Base-by-base conservation (phyloP, 805 yeast species). In the Starmerella vitae region DNA sequence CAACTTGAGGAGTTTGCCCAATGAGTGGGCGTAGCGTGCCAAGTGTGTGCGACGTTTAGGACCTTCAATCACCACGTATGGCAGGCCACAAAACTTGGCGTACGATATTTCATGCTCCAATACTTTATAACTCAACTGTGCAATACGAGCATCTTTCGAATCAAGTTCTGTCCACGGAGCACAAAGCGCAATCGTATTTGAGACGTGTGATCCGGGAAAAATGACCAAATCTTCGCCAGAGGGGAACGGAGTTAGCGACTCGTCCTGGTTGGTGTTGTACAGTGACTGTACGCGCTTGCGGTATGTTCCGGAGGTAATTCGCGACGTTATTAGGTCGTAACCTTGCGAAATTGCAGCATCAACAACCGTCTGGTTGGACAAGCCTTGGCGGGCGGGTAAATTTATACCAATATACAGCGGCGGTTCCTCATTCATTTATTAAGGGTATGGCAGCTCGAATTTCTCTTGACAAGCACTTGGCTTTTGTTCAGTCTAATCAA, bases 141-240 rank as follows among this genome's bases (percentile, higher is more conserved):
- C 69, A 3, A 71, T 61, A 5, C 63, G 44, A 0, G 58, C 54
- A 52, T 74, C 72, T 8, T 60, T 58, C 22, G 75, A 67, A 46
- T 76, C 83, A 30, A 76, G 56, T 49, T 76, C 83, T n/a, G 76
- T 61, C 83, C 84, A 78, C 2, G 79, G 72, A 0, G 83, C 69
- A 2, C 76, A 55, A 22, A 76, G 49, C 0, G 81, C 83, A 19
- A 78, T 66, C 6, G 72, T 56, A 45, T 58, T 55, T 2, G 50
- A 38, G 2, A 64, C 54, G 49, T 70, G 70, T 0, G 54, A 45
- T 1, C 71, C 73, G 0, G 67, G 62, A 8, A 62, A 52, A 4
- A 69, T 49, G 34, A 61, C 63, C 5, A 69, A 65, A 36, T 71
- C 74, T 3, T 55, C 54, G 2, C 59, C 46, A 4, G 53, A 50